These are phyloP conservation scores for Cryphonectria japonica DNA, from an alignment of 2,329 filamentous ascomycete species.

Conservation along the genomic window DNA sequence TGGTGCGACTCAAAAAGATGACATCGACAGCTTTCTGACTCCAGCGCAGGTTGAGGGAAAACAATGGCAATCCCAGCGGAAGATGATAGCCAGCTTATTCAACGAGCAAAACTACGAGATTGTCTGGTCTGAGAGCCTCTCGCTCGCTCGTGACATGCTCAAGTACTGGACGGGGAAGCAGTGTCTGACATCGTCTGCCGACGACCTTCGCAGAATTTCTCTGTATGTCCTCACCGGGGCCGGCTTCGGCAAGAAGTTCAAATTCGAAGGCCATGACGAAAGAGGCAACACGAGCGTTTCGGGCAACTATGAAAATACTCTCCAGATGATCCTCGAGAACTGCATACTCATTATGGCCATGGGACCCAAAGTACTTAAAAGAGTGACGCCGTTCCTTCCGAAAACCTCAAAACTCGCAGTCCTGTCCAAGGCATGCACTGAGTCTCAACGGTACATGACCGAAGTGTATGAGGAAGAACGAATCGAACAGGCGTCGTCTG, in stretches of 20 bases:
- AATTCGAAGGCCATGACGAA: constrained; percentile 37
- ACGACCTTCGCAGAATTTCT: constrained; percentile 36
- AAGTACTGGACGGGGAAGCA: constrained; percentile 33
- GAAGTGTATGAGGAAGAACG: constrained; percentile 38
- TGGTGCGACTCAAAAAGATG: neutral
- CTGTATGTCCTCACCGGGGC: constrained; percentile 36
- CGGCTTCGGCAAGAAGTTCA: constrained; percentile 39
- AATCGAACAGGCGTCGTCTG: constrained; percentile 4
- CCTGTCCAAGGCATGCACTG: constrained; percentile 32
- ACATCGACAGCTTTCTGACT: neutral
- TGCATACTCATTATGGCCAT: constrained; percentile 37
- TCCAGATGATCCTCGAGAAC: constrained; percentile 38
- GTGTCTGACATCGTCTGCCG: constrained; percentile 31
- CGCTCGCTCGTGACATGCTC: constrained; percentile 35
- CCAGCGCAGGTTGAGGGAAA: constrained; percentile 25
- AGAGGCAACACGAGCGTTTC: constrained; percentile 24
- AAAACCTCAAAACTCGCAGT: constrained; percentile 38
- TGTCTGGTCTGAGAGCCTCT: constrained; percentile 37
- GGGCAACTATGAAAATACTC: constrained; percentile 36
- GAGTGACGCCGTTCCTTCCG: constrained; percentile 52
- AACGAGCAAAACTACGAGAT: constrained; percentile 37
- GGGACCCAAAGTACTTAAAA: constrained; percentile 34
- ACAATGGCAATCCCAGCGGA: constrained; percentile 34
- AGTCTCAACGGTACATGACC: constrained; percentile 38
- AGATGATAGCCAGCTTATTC: constrained; percentile 35